Evolutionary conservation across 2,329 filamentous ascomycete genomes (phyloP).

Genomic region (Nannizzia gypsea): DNA sequence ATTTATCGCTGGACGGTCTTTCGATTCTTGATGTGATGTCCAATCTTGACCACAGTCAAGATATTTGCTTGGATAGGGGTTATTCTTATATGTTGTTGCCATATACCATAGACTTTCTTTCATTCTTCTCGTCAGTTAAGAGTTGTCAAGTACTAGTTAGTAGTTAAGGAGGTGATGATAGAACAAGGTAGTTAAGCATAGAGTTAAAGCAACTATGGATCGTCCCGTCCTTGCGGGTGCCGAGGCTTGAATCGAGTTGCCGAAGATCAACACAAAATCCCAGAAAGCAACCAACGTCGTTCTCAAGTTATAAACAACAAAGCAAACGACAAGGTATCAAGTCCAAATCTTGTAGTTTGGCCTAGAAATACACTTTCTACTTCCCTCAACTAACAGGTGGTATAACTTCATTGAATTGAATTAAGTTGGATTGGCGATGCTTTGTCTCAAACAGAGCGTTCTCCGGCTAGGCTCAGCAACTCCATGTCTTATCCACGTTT

Average conservation of each 20-base stretch:
- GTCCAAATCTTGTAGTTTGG: not conserved
- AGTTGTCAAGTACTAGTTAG: not conserved
- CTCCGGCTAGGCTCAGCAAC: not conserved
- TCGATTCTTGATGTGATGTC: not conserved
- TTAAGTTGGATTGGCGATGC: not conserved
- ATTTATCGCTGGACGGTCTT: not conserved
- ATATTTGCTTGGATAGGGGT: not conserved
- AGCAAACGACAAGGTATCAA: not conserved
- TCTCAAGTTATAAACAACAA: not conserved
- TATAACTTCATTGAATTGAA: too few species aligned
- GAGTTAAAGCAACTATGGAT: not conserved
- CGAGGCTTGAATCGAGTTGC: not conserved
- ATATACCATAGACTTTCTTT: not conserved
- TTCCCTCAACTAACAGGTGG: not conserved
- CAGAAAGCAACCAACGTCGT: not conserved
- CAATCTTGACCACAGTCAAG: not conserved
- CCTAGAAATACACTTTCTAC: not conserved
- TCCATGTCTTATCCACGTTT: not conserved
- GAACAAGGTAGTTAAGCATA: not conserved
- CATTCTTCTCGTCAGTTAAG: not conserved
- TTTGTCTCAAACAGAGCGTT: not conserved
- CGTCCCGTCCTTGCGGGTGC: not conserved
- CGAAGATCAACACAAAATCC: not conserved
- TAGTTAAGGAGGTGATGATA: not conserved
- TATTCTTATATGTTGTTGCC: not conserved